Evolutionary conservation across 768 basidiomycete species (phyloP).

Genomic region (Flagelloscypha sp.): DNA sequence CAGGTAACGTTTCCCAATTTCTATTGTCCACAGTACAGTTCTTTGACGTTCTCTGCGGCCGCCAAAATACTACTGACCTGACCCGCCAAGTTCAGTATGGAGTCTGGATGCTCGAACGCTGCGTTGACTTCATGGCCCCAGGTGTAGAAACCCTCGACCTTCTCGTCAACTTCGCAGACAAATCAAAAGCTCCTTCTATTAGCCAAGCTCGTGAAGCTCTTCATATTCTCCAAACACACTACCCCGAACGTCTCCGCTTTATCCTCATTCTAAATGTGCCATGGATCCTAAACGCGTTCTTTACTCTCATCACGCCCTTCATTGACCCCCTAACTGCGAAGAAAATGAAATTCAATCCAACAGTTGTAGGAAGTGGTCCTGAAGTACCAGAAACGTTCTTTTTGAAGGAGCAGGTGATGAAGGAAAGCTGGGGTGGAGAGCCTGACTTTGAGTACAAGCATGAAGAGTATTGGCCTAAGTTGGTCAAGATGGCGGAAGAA

Average conservation of each 20-base stretch:
- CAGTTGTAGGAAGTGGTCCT: slow-evolving; percentile 50
- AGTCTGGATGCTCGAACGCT: slow-evolving; percentile 73
- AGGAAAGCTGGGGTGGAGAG: slow-evolving; percentile 61
- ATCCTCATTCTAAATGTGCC: slow-evolving; percentile 78
- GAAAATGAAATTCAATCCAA: slow-evolving; percentile 72
- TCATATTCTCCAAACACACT: slow-evolving; percentile 70
- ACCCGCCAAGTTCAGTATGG: slow-evolving; percentile 63
- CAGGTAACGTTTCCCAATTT: too few species aligned
- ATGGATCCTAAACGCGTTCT: slow-evolving; percentile 65
- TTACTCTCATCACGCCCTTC: slow-evolving; percentile 71
- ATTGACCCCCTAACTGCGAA: slow-evolving; percentile 74
- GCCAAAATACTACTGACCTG: slow-evolving; percentile 71
- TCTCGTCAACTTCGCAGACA: slow-evolving; percentile 73
- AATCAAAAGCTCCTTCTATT: slow-evolving; percentile 48
- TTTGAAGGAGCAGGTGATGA: slow-evolving; percentile 60
- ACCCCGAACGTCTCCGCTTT: slow-evolving; percentile 66
- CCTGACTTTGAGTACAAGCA: slow-evolving; percentile 67
- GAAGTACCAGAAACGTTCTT: slow-evolving; percentile 44
- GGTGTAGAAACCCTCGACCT: slow-evolving; percentile 70
- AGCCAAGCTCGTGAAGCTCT: slow-evolving; percentile 39
- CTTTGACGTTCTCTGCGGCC: slow-evolving; percentile 47
- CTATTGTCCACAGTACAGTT: too few species aligned
- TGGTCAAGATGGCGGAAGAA: slow-evolving; percentile 47
- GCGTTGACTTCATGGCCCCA: slow-evolving; percentile 68
- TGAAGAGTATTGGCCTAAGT: slow-evolving; percentile 62